A percentile compares a stretch with the other conserved stretches of the same genome.
Evolutionary conservation across 2,329 filamentous ascomycete genomes (phyloP).

Genomic region (Xylaria sp.): DNA sequence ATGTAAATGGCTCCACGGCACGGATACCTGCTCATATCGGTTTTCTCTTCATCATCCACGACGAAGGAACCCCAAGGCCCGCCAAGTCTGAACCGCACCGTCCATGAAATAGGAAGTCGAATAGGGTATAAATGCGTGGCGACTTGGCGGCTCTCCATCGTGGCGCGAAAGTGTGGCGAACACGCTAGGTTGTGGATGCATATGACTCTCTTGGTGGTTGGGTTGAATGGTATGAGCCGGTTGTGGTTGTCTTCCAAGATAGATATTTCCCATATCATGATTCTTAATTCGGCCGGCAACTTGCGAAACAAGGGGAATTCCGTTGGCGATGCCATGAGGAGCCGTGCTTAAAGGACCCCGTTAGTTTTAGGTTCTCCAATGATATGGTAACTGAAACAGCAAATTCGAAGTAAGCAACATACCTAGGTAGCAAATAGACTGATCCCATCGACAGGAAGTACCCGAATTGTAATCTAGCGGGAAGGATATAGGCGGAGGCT

Average conservation of each 20-base stretch:
- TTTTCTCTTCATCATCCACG: neutral
- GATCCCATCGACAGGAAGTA: no score
- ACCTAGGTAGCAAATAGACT: no score
- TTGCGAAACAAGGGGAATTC: conserved; percentile 4
- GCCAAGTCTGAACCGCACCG: no score
- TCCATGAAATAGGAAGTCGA: neutral
- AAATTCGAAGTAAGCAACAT: no score
- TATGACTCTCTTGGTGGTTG: neutral
- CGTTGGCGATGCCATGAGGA: neutral
- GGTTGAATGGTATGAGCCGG: neutral
- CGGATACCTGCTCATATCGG: neutral
- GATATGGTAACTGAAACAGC: no score
- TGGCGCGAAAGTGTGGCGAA: conserved; percentile 11
- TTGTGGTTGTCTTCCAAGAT: conserved; percentile 8
- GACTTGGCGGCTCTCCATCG: conserved; percentile 3
- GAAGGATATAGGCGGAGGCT: no score
- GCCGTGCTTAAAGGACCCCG: no score
- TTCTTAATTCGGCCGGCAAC: neutral
- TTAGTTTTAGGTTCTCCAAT: no score
- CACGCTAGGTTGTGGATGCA: neutral
- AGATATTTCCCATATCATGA: neutral
- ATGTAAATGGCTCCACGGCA: neutral
- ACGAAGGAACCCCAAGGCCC: no score
- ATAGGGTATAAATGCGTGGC: conserved; percentile 8
- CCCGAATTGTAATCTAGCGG: no score